Conservation (phyloP, 2,329 filamentous ascomycete genomes). For the Aureobasidium melanogenum region DNA sequence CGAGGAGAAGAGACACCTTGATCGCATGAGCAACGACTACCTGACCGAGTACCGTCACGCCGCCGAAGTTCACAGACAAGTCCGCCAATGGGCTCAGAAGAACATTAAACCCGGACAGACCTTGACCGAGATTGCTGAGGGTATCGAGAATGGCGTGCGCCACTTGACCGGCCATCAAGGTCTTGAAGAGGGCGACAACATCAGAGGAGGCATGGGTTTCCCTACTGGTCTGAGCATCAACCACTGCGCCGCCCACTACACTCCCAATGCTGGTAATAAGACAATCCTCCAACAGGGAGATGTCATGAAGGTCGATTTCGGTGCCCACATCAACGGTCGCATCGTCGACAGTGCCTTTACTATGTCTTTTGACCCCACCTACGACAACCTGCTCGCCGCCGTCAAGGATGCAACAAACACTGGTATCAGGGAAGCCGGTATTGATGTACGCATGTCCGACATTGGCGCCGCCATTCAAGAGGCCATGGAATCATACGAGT, state of each 20-base stretch:
- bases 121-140: slow-evolving; percentile 42
- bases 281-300: slow-evolving; percentile 66
- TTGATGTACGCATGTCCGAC: slow-evolving; percentile 46
- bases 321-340: slow-evolving; percentile 69
- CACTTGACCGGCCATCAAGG: slow-evolving; percentile 43
- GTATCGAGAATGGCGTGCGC: slow-evolving; percentile 47
- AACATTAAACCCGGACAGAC: slow-evolving; percentile 43
- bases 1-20: slow-evolving; percentile 38
- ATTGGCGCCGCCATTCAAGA: slow-evolving; percentile 52
- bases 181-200: slow-evolving; percentile 41
- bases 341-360: slow-evolving; percentile 80
- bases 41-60: slow-evolving; percentile 47
- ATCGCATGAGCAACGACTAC: slow-evolving; percentile 39
- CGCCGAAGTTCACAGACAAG: slow-evolving; percentile 48
- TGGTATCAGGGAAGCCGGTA: slow-evolving; percentile 43
- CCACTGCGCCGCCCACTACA: slow-evolving; percentile 47
- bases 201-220: slow-evolving; percentile 47
- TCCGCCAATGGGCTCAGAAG: slow-evolving; percentile 42
- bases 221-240: slow-evolving; percentile 48
- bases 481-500: slow-evolving; percentile 54
- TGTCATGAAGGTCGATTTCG: slow-evolving; percentile 77
- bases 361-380: slow-evolving; percentile 63
- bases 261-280: slow-evolving; percentile 50
- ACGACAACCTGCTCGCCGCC: slow-evolving; percentile 64
- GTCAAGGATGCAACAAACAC: slow-evolving; percentile 68